Conservation (phyloP, 768 basidiomycete species). For the Tylopilus balloui region DNA sequence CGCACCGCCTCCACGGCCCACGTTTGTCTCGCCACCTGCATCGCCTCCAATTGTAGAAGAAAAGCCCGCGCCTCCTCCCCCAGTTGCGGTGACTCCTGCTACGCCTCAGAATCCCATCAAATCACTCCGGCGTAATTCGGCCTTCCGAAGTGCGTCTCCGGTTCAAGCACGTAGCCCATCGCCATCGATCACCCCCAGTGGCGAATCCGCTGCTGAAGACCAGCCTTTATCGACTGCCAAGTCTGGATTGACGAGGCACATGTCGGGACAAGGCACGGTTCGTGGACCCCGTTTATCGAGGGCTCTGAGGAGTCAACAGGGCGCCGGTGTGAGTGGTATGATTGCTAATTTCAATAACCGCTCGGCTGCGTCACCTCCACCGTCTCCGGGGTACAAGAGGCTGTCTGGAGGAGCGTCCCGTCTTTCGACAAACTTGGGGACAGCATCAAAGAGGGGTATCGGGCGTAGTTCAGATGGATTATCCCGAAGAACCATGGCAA, state of each 20-base stretch:
- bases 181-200: slow-evolving; percentile 29
- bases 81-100: slow-evolving; percentile 40
- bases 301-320: slow-evolving; percentile 40
- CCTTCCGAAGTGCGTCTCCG: slow-evolving; percentile 36
- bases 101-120: slow-evolving; percentile 53
- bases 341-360: slow-evolving; percentile 55
- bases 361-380: slow-evolving; percentile 35
- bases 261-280: slow-evolving; percentile 39
- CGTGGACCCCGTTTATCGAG: slow-evolving; percentile 51
- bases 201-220: slow-evolving; percentile 30
- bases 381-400: slow-evolving; percentile 41
- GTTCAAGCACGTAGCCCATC: slow-evolving; percentile 40
- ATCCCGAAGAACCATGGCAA: slow-evolving; percentile 76
- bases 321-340: slow-evolving; percentile 48
- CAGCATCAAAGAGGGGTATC: slow-evolving; percentile 35
- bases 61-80: slow-evolving; percentile 24
- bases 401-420: slow-evolving; percentile 36
- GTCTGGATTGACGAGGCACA: slow-evolving; percentile 42
- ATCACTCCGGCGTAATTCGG: slow-evolving; percentile 33
- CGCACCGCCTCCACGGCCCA: slow-evolving; percentile 12
- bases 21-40: slow-evolving; percentile 19
- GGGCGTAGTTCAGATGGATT: slow-evolving; percentile 47
- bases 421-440: slow-evolving; percentile 7
- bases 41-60: slow-evolving; percentile 27
- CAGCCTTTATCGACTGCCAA: slow-evolving; percentile 32